phyloP scores from a whole-genome alignment of 2,329 filamentous ascomycete genomes.

The Apiospora hydei region DNA sequence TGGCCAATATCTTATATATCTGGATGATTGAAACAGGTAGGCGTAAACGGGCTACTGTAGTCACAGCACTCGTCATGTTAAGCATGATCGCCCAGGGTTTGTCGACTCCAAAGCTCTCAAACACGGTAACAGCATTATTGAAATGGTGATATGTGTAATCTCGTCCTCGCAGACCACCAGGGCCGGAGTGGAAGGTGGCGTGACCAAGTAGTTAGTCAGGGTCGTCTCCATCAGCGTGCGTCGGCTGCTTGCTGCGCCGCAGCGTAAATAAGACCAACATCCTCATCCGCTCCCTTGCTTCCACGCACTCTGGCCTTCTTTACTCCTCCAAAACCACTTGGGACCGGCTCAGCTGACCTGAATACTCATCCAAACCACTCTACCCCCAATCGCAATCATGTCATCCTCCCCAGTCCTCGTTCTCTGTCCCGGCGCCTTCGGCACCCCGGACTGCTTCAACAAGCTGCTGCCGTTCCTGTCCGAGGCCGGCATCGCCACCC shows the following conservation, averaged over 20 bases:
- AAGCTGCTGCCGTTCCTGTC: conserved; percentile 31
- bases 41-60: no score
- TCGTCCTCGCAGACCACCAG: background rate
- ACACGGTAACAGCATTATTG: background rate
- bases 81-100: no score
- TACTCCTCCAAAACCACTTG: background rate
- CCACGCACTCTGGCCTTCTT: background rate
- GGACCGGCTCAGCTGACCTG: background rate
- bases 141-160: background rate
- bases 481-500: conserved; percentile 30
- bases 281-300: background rate
- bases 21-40: no score
- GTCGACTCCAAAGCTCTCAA: background rate
- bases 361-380: background rate
- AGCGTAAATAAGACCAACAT: background rate
- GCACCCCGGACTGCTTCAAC: conserved; percentile 31
- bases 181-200: conserved; percentile 6
- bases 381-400: background rate
- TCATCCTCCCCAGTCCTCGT: conserved; percentile 32
- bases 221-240: conserved; percentile 24
- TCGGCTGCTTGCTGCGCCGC: conserved; percentile 7
- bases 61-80: no score
- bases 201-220: conserved; percentile 5
- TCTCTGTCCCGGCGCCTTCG: conserved; percentile 35
- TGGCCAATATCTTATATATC: no score